Base-by-base conservation (phyloP, 306 rosid species). In the Casuarina cunninghamiana region DNA sequence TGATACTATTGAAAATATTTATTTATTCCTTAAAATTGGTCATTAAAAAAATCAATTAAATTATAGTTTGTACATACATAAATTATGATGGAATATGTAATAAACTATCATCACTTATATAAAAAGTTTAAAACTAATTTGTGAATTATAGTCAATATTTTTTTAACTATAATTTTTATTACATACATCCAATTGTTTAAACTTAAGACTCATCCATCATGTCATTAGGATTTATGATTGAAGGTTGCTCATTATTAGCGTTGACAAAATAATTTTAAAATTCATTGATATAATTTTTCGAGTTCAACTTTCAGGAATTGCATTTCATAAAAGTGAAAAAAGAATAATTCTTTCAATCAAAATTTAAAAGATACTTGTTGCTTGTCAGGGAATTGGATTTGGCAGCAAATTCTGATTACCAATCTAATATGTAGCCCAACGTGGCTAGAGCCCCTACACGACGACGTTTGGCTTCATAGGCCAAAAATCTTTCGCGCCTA, bases 191-290 rank as follows among this genome's bases (percentile, higher is more conserved):
- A 85, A 82, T 71, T 80, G 58, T 77, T 74, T 70, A 35, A 88
- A 70, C 53, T 78, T 80, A 53, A 83, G 75, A 39, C 48, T 79
- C 79, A 86, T 41, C 93, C 93, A 88, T 26, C 82, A 75, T 17
- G 83, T 77, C 53, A 89, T 41, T 74, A 85, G 94, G 71, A 83
- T 77, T 86, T 38, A 82, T 60, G 15, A 91, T 76, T 37, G 91
- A 91, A 32, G 90, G 86, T 21, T 79, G 66, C 90, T 87, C 19
- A 92, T 89, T 71, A 91, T 82, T 32, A 91, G 72, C 76, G 89
- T 90, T 67, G 89, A 41, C 6, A 91, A 81, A 48, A 89, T 92
- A 39, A 91, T 63, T 57, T 92, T 92, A 71, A 85, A 91, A 80
- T 26, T 26, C 32, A 26, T 26, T 26, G 32, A 93, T 89, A 57